Percentiles rank a stretch among this genome's conserved stretches.
These are phyloP conservation scores for Gonium pectorale DNA, from an alignment of 139 green algal species.

Conservation along the genomic window DNA sequence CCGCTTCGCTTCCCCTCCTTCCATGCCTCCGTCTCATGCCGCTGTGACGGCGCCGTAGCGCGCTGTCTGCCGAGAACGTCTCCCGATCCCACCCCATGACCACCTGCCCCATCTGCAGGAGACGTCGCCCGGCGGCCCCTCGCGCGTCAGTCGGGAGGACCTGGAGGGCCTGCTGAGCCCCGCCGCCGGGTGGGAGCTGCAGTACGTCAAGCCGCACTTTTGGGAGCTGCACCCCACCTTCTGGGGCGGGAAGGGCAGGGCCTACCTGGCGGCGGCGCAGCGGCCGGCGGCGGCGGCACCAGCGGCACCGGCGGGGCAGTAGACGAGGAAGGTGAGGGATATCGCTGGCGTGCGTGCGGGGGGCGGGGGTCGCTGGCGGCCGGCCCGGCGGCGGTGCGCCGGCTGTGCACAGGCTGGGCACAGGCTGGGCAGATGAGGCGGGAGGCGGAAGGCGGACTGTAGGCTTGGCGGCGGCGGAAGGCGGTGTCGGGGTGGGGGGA, in stretches of 20 bases:
- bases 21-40: background rate
- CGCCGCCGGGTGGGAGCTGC: background rate
- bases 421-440: too few relatives aligned
- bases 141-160: background rate
- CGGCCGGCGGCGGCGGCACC: background rate
- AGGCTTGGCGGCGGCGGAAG: too few relatives aligned
- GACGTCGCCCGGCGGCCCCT: background rate
- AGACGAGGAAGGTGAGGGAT: background rate
- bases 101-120: background rate
- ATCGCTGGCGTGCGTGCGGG: background rate
- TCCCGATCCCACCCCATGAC: background rate
- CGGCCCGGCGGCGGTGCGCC: background rate
- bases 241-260: slow-evolving; percentile 9
- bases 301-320: background rate
- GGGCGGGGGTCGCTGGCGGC: background rate
- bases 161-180: background rate
- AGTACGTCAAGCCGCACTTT: background rate
- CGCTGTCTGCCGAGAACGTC: too few relatives aligned
- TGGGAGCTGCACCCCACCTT: slow-evolving; percentile 28
- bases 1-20: background rate
- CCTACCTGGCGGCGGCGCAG: background rate
- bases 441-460: background rate
- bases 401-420: background rate
- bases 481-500: too few relatives aligned
- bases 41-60: too few relatives aligned